Conservation (phyloP, 495 filamentous ascomycete genomes). For the Lineolata rhizophorae region DNA sequence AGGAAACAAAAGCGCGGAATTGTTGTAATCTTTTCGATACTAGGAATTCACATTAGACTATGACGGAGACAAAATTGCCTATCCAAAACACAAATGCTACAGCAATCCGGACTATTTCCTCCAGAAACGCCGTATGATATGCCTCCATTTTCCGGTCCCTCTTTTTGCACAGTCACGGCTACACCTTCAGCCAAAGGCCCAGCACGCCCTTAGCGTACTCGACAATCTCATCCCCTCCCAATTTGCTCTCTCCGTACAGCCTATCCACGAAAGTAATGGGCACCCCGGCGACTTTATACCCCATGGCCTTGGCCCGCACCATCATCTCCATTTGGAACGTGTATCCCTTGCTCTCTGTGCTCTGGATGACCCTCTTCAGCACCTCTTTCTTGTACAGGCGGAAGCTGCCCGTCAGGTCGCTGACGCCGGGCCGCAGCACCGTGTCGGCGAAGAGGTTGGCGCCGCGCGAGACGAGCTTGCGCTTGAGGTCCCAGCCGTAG, state of each 20-base stretch:
- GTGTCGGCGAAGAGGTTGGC: constrained; percentile 95
- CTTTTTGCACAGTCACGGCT: too few species aligned
- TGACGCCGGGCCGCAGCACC: constrained; percentile 82
- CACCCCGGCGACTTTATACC: constrained; percentile 74
- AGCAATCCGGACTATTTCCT: too few species aligned
- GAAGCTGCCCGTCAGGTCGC: constrained; percentile 87
- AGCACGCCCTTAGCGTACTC: constrained; percentile 91
- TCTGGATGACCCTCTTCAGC: constrained; percentile 70
- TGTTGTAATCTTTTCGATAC: too few species aligned
- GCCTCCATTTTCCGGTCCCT: too few species aligned
- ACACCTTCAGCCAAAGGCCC: constrained; percentile 74
- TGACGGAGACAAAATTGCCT: too few species aligned
- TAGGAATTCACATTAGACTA: too few species aligned
- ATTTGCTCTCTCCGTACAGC: constrained; percentile 84
- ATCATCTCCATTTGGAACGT: constrained; percentile 99
- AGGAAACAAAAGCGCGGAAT: too few species aligned
- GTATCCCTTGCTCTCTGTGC: constrained; percentile 85
- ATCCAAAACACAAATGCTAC: too few species aligned
- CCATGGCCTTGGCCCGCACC: constrained; percentile 84
- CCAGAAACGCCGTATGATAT: too few species aligned
- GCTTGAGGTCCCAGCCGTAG: constrained; percentile 92
- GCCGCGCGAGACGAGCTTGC: constrained; percentile 75
- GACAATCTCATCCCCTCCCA: constrained; percentile 91
- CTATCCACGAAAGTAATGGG: constrained; percentile 93
- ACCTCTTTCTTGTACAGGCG: constrained; percentile 80